phyloP scores from a whole-genome alignment of 2,329 filamentous ascomycete species.

The Thielaviopsis cerberus region DNA sequence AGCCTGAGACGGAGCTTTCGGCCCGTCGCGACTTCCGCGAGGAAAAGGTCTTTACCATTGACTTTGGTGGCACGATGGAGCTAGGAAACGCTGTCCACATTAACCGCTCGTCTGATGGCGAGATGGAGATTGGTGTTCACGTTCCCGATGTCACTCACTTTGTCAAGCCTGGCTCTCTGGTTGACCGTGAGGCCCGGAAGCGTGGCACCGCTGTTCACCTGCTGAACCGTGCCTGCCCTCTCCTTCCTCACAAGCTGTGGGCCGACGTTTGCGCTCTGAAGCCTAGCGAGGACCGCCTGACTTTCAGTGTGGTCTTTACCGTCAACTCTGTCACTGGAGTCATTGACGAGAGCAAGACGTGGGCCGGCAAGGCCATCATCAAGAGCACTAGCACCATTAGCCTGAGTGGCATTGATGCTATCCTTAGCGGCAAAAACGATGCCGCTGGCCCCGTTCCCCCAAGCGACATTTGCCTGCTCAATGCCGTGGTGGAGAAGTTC shows the following conservation, averaged over 20 bases:
- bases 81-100: slow-evolving; percentile 86
- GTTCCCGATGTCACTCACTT: slow-evolving; percentile 92
- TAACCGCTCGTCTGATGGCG: slow-evolving; percentile 64
- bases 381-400: slow-evolving; percentile 76
- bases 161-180: slow-evolving; percentile 84
- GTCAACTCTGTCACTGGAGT: slow-evolving; percentile 64
- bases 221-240: slow-evolving; percentile 69
- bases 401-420: slow-evolving; percentile 69
- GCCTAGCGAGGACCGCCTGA: slow-evolving; percentile 75
- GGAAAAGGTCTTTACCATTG: slow-evolving; percentile 80
- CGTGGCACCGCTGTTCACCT: slow-evolving; percentile 89
- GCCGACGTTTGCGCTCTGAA: slow-evolving; percentile 73
- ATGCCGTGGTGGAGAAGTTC: slow-evolving; percentile 73
- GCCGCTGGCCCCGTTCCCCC: slow-evolving; percentile 33
- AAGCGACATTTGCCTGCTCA: slow-evolving; percentile 65
- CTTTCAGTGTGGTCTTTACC: slow-evolving; percentile 82
- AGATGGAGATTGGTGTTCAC: slow-evolving; percentile 86
- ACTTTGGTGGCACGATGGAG: slow-evolving; percentile 72
- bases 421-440: slow-evolving; percentile 51
- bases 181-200: slow-evolving; percentile 95
- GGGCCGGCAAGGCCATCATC: slow-evolving; percentile 85
- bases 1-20: slow-evolving; percentile 55
- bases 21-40: slow-evolving; percentile 76
- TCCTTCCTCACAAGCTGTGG: slow-evolving; percentile 74
- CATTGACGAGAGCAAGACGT: slow-evolving; percentile 69